Evolutionary conservation across 2,329 filamentous ascomycete species (phyloP).

Genomic region (Cladosporium cucumerinum): DNA sequence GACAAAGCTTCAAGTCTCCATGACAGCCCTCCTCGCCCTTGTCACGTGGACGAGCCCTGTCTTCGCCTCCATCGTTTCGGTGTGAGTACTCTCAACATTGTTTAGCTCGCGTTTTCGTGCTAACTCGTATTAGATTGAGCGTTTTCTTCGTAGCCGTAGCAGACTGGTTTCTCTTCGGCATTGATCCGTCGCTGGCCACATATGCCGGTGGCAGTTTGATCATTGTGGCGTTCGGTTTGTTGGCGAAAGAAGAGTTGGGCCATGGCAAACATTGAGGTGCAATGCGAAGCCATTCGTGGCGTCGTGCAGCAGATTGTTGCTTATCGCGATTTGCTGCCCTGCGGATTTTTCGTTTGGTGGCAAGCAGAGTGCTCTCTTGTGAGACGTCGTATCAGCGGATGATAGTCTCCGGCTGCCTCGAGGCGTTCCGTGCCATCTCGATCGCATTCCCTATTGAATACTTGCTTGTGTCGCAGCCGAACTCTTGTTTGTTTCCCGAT

Average conservation of each 20-base stretch:
- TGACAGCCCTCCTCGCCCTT: constrained; percentile 31
- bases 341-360: neutral
- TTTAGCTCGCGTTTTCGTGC: neutral
- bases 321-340: neutral
- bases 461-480: neutral
- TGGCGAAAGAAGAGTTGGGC: constrained; percentile 26
- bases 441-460: neutral
- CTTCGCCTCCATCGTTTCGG: constrained; percentile 35
- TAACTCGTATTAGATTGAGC: constrained; percentile 21
- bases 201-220: constrained; percentile 33
- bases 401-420: neutral
- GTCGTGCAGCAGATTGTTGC: neutral
- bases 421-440: neutral
- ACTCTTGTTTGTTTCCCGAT: neutral
- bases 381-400: neutral
- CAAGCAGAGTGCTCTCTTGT: neutral
- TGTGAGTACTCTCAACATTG: constrained; percentile 20
- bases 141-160: constrained; percentile 34
- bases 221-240: constrained; percentile 31
- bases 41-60: constrained; percentile 36
- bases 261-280: constrained; percentile 12
- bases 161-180: constrained; percentile 34
- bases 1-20: constrained; percentile 23
- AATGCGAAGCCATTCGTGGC: neutral
- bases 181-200: constrained; percentile 29